Evolutionary conservation across 208 protist species (phyloP).

Genomic region (Trypanosoma vivax): DNA sequence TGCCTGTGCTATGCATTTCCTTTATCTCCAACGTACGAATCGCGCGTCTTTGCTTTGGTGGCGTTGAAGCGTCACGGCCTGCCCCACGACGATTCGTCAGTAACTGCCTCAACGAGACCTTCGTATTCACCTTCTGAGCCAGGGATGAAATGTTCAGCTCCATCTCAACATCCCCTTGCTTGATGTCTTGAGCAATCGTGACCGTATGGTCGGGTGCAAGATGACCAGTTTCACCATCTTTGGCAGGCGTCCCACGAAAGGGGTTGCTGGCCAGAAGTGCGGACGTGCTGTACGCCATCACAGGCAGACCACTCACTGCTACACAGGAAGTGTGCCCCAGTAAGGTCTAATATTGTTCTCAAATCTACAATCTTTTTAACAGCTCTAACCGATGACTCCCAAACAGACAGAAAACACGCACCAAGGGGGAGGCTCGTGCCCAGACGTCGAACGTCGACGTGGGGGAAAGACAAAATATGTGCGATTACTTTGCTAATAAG

Average conservation of each 20-base stretch:
- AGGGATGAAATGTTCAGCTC: constrained; percentile 37
- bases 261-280: constrained; percentile 10
- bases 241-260: constrained; percentile 7
- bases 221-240: too few relatives aligned
- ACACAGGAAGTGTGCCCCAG: too few relatives aligned
- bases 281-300: constrained; percentile 5
- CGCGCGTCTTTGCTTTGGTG: not conserved
- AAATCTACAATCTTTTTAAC: too few relatives aligned
- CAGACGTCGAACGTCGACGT: too few relatives aligned
- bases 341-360: too few relatives aligned
- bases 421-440: too few relatives aligned
- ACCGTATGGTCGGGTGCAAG: not conserved
- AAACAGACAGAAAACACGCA: too few relatives aligned
- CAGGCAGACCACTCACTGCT: not conserved
- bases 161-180: constrained; percentile 61
- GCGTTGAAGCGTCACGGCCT: not conserved
- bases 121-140: constrained; percentile 11
- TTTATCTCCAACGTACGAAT: constrained; percentile 27
- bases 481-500: too few relatives aligned
- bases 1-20: constrained; percentile 84
- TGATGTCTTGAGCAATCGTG: constrained; percentile 50
- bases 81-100: constrained; percentile 5
- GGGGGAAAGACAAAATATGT: too few relatives aligned
- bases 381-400: too few relatives aligned
- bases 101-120: not conserved